Evolutionary conservation across 768 basidiomycete genomes (phyloP), one percentile per base, ranked within the genome.

Genomic region (Boletus rufocinnamomeus): DNA sequence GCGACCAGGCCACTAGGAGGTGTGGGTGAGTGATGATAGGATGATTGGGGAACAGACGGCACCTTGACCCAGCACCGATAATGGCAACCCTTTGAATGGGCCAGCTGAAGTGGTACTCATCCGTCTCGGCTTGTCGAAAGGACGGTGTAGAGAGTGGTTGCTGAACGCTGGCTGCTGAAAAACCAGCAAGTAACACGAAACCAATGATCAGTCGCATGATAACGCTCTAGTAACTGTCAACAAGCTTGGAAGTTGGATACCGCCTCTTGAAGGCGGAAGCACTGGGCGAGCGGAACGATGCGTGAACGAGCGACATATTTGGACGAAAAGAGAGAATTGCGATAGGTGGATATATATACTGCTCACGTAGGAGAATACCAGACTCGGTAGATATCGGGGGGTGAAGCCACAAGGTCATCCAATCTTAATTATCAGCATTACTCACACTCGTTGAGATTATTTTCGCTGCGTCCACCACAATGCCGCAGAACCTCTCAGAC

Each of bases 11-110:
- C n/a, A n/a, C 17, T 41, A n/a, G 40, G 19, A 19, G 4, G 19
- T n/a, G n/a, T 4, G 10, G 8, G 40, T 19, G 40, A 19, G 40
- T 41, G n/a, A n/a, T 11, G 40, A 10, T 16, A 35, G 7, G 9
- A n/a, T 8, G 8, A 16, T 1, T 40, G 19, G n/a, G 19, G 2
- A 9, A n/a, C 40, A 41, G n/a, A 41, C 35, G 35, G 6, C 35
- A 35, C 40, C 38, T 40, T 40, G 38, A 19, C 4, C 38, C 38
- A 3, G 38, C 38, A 10, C 38, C 38, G 38, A 40, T 40, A 10
- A 40, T n/a, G 38, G 57, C 64, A n/a, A 65, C 63, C 52, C 19
- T 58, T 37, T 27, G 57, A 21, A 65, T 62, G 14, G 46, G 63
- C 60, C 60, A 57, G 19, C 38, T 25, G 37, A 65, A 65, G 25